Evolutionary conservation across 2,329 filamentous ascomycete species (phyloP), one percentile per base, ranked within the genome.

Genomic region (Fusarium kyushuense): DNA sequence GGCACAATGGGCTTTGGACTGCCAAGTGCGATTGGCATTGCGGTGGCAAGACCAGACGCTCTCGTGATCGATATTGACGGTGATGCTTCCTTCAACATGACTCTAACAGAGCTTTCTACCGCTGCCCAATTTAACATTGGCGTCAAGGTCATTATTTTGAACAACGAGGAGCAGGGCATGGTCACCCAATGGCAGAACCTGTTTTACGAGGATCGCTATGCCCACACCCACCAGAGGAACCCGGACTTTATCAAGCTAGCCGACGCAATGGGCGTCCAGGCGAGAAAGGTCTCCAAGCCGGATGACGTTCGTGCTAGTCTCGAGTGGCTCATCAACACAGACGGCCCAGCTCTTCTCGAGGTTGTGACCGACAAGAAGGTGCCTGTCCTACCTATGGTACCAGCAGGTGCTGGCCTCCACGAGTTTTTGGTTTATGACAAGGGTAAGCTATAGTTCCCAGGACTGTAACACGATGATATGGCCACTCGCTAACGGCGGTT

Each of bases 61-160:
- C 88, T 97, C 51, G 95, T 98, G 63, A 89, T 98, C 62, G 95
- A 98, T 79, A 96, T 98, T 75, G 96, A 99, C 78, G 96, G 96
- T 66, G 96, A 98, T 78, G 96, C 95, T n/a, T 97, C 94, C 5
- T 98, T 99, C 84, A 93, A 93, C 86, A 98, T 99, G 96, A 98
- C 96, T 8, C 86, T 97, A 62, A 97, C 95, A 2, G 96, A 99
- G 83, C 89, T 99, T 54, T 92, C 92, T 45, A 97, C 95, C 3
- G 94, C 94, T 41, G 89, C 92, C 11, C 94, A 99, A 82, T 98
- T 98, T 85, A 92, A 96, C 83, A 97, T 98, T 78, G 94, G 92
- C 69, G 90, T 97, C 80, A 98, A 98, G 87, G 87, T 98, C 63
- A 93, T 98, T 73, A 86, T 98, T 27, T 81, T 99, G 57, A 98